Evolutionary conservation across 805 yeast species (phyloP), one percentile per base, ranked within the genome.

Genomic region (Candida nonsorbophila): DNA sequence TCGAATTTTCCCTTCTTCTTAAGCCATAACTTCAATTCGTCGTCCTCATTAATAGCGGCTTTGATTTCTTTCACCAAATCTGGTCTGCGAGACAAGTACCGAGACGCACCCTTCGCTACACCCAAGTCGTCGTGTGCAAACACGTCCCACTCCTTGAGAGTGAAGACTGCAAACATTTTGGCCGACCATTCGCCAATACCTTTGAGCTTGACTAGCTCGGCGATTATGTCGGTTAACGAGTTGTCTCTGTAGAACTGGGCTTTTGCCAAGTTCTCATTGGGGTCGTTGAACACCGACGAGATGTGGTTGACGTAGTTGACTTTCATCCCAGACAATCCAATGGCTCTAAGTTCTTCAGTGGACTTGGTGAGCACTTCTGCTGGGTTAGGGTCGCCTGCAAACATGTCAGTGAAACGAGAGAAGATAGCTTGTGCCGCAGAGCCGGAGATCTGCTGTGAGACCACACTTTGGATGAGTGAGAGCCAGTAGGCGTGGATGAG

Each of bases 101-200:
- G 51, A 0, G 85, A 71, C 34, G 79, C 72, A 0, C 97, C 97
- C 38, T 94, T 62, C 18, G 88, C 86, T 2, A 88, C 72, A 1
- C 96, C 97, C 26, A 88, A 56, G 55, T 88, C 97, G 12, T 78
- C 84, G 4, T 72, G 59, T 4, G 92, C 80, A 51, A 85, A 85
- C 0, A 84, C 74, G 49, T 88, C 79, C 47, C 73, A 48, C 33
- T 84, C 67, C 15, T 68, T 69, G 25, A 87, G 56, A 1, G 83
- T 81, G 47, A 85, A 85, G 14, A 80, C 47, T 11, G 84, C 55
- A 53, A 86, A 88, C 95, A 88, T 88, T 31, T 81, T 82, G 0
- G 92, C 88, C 4, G 87, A 75, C 97, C 97, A 88, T 2, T 69
- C 68, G 0, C 92, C 94, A 11, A 84, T 70, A 0, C 94, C 94